Percentiles rank a stretch among this genome's conserved stretches.
phyloP scores from a whole-genome alignment of 2,329 filamentous ascomycete species.

The Raffaelea ambrosiae region DNA sequence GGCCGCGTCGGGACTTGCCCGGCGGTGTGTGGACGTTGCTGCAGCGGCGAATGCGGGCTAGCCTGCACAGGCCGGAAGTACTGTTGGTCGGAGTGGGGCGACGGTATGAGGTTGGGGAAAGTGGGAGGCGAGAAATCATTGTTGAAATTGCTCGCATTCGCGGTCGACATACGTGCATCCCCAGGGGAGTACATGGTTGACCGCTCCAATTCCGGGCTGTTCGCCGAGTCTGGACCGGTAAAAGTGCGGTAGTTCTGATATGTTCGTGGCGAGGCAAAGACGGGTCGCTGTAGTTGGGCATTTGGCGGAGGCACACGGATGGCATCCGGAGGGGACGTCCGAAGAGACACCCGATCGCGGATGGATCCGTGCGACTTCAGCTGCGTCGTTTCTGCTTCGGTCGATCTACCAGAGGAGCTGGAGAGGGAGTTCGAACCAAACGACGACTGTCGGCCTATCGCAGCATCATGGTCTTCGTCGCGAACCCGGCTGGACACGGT shows the following conservation, averaged over 20 bases:
- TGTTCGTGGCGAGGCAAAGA: conserved; percentile 16
- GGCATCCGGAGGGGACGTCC: conserved; percentile 40
- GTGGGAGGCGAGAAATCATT: conserved; percentile 27
- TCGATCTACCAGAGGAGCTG: not conserved
- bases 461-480: not conserved
- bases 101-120: conserved; percentile 31
- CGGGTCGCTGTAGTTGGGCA: conserved; percentile 24
- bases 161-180: conserved; percentile 12
- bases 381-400: not conserved
- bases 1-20: conserved; percentile 26
- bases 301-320: conserved; percentile 44
- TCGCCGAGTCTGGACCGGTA: conserved; percentile 34
- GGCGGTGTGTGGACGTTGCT: conserved; percentile 49
- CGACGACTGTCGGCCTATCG: not conserved
- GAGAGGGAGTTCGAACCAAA: not conserved
- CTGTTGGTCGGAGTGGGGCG: conserved; percentile 45
- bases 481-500: not conserved
- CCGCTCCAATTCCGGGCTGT: conserved; percentile 38
- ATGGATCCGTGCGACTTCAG: conserved; percentile 32
- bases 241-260: conserved; percentile 21
- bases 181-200: conserved; percentile 13
- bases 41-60: conserved; percentile 54
- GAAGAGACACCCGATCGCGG: conserved; percentile 45
- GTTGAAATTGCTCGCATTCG: conserved; percentile 16
- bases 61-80: conserved; percentile 55